Base-by-base conservation (phyloP, 106 monocot species). In the Alisma plantagoaquatica region DNA sequence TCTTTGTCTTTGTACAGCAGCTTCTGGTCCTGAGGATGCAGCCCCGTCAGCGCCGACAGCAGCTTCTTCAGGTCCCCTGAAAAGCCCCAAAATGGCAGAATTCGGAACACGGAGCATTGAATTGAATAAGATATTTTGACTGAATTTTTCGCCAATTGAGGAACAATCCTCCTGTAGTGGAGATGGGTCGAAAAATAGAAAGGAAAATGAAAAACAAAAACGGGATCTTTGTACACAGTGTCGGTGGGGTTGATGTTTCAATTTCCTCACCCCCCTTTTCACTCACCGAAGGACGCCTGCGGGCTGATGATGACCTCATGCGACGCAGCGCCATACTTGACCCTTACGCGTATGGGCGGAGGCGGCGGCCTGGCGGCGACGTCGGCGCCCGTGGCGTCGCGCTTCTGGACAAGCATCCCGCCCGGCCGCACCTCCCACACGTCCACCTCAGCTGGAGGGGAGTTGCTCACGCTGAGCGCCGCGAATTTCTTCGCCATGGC, bases 321-420 rank as follows among this genome's bases (percentile, higher is more conserved):
- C 72, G 49, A 62, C 33, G 53, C 63, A 24, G 70, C 46, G 51
- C 72, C 77, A 52, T 83, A 59, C 77, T 87, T 87, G 29, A 94
- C 87, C 23, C 80, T 70, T 12, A 94, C 80, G 23, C 80, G 68
- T 44, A 94, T 75, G 20, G 83, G 74, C 7, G 81, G 92, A 10
- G 71, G 75, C 20, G 61, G 57, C 10, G 62, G 64, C 2, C 32
- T 57, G 0, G 74, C 58, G n/a, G 48, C 28, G 0, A 75, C 56
- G n/a, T 31, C 32, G 10, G 12, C 54, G 7, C 32, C 65, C 51
- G 59, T 75, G 10, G 64, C 47, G 41, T 47, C 60, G 33, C 93
- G 72, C 62, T 80, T 79, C 80, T 94, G 93, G 20, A 94, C 93
- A 19, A 94, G 65, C 93, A 94, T 83, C 1, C 93, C 93, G 30